phyloP scores from a whole-genome alignment of 2,329 filamentous ascomycete genomes.

The Claviceps lovelessii region DNA sequence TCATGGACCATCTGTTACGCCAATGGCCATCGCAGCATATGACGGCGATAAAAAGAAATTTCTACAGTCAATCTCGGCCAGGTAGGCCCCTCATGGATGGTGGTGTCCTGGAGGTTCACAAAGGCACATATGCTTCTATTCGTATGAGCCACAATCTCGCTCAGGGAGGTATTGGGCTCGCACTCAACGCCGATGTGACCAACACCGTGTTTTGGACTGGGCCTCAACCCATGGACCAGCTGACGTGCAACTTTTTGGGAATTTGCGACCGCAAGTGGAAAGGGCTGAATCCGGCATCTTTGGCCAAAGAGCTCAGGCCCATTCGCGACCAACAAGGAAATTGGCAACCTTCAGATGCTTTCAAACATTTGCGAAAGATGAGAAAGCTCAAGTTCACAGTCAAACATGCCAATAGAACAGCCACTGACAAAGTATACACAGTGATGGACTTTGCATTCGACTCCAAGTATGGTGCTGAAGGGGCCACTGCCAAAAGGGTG shows the following conservation, averaged over 20 bases:
- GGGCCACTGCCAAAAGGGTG: slow-evolving; percentile 35
- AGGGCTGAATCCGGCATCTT: slow-evolving; percentile 11
- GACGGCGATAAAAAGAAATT: slow-evolving; percentile 64
- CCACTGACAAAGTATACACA: slow-evolving; percentile 34
- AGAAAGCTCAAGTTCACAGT: slow-evolving; percentile 42
- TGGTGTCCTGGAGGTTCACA: slow-evolving; percentile 58
- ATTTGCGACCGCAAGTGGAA: slow-evolving; percentile 17
- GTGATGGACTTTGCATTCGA: slow-evolving; percentile 38
- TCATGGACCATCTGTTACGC: slow-evolving; percentile 78
- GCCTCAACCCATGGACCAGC: slow-evolving; percentile 22
- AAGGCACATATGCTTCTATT: slow-evolving; percentile 79
- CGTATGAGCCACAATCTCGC: slow-evolving; percentile 46
- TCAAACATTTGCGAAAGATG: slow-evolving; percentile 40
- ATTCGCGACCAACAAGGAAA: slow-evolving; percentile 12
- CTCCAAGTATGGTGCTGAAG: slow-evolving; percentile 26
- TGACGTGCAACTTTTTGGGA: slow-evolving; percentile 22
- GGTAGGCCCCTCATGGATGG: slow-evolving; percentile 40
- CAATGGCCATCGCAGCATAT: slow-evolving; percentile 58
- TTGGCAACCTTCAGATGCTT: slow-evolving; percentile 32
- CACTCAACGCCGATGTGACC: slow-evolving; percentile 80
- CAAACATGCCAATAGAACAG: slow-evolving; percentile 31
- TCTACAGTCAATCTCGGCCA: slow-evolving; percentile 48
- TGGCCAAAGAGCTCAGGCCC: slow-evolving; percentile 22
- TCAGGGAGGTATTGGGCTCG: slow-evolving; percentile 46
- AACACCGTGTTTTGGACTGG: slow-evolving; percentile 76